Conservation (phyloP, 2,329 filamentous ascomycete genomes). For the Colletotrichum filicis region DNA sequence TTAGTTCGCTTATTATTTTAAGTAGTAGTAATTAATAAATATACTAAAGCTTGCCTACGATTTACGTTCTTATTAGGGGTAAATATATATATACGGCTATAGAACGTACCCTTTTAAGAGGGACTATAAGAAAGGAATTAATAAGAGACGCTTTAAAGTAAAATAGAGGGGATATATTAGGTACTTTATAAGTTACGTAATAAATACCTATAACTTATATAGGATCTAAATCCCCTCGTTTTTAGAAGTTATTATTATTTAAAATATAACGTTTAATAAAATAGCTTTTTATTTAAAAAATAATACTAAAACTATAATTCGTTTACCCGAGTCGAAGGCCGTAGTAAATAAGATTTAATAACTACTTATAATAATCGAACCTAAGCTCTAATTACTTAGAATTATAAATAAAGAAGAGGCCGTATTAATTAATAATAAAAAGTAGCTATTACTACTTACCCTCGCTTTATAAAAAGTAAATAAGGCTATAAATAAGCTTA, state of each 20-base stretch:
- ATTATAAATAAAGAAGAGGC: no score
- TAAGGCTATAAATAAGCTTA: neutral
- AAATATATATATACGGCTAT: neutral
- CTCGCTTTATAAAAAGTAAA: neutral
- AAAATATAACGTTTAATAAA: neutral
- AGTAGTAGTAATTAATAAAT: neutral
- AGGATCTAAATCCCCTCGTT: neutral
- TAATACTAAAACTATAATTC: rapidly evolving
- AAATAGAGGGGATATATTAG: neutral
- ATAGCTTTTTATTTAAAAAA: neutral
- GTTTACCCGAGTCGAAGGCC: rapidly evolving
- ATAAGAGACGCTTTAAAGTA: no score
- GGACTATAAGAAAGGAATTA: no score
- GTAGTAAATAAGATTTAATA: neutral
- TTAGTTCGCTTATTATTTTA: neutral
- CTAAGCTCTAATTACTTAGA: no score
- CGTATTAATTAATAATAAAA: neutral
- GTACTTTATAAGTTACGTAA: neutral
- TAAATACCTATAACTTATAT: neutral
- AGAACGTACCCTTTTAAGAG: neutral
- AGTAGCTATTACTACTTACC: neutral
- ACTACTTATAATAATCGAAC: no score
- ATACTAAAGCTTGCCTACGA: rapidly evolving
- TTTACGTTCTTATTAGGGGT: neutral
- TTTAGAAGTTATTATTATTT: neutral